These are phyloP conservation scores for Dictyostelium discoideum DNA, from an alignment of 78 protist genomes.

Conservation along the genomic window DNA sequence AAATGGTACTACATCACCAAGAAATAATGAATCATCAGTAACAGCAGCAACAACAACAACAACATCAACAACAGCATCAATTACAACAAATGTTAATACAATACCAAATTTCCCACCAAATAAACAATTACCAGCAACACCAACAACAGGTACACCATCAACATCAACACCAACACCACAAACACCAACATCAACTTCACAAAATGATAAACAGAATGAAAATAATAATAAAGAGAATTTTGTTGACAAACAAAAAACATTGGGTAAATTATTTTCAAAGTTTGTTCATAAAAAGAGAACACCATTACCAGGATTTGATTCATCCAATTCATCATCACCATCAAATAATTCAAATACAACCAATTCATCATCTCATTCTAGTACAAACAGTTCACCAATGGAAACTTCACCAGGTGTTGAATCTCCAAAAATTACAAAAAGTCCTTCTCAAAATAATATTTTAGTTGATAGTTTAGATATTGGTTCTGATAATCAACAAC, in stretches of 20 bases:
- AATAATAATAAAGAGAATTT: not conserved
- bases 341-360: slow-evolving; percentile 16
- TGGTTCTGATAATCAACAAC: not conserved
- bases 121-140: slow-evolving; percentile 8
- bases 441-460: not conserved
- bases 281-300: slow-evolving; percentile 25
- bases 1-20: not conserved
- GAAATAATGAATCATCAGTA: not conserved
- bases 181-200: not conserved
- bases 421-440: not conserved
- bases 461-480: not conserved
- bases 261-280: slow-evolving; percentile 22
- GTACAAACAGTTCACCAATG: not conserved
- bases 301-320: slow-evolving; percentile 16
- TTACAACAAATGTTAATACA: not conserved
- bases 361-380: not conserved
- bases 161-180: slow-evolving; percentile 1
- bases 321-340: slow-evolving; percentile 21
- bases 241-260: slow-evolving; percentile 19
- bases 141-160: not conserved
- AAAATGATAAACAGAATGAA: not conserved
- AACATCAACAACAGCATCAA: not conserved
- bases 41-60: not conserved
- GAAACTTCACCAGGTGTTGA: not conserved
- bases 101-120: not conserved